A percentile compares a stretch with the other conserved stretches of the same genome.
Evolutionary conservation across 441 rosid species (phyloP).

Genomic region (Rhodomyrtus psidioides): DNA sequence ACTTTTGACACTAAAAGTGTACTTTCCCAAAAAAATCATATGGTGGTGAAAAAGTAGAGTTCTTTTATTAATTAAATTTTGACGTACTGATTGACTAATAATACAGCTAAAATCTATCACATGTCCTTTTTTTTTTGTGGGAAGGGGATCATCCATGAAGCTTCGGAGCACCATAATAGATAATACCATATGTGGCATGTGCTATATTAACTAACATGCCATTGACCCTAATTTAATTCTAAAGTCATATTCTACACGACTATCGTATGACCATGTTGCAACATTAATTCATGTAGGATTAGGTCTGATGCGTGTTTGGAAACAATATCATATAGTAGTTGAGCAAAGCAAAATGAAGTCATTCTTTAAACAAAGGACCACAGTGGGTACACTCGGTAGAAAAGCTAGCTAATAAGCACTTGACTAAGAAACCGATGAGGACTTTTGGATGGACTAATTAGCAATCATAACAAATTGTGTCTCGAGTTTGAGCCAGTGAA

Average conservation of each 20-base stretch:
- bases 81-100: background rate
- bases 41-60: background rate
- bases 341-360: background rate
- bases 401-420: background rate
- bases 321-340: background rate
- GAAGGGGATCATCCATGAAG: background rate
- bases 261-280: background rate
- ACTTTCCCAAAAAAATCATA: background rate
- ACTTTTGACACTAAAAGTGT: too few species aligned
- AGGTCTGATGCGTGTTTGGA: background rate
- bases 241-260: background rate
- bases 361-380: background rate
- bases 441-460: background rate
- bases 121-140: background rate
- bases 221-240: background rate
- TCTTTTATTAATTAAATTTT: background rate
- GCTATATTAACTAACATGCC: background rate
- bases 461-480: background rate
- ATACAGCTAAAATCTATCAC: background rate
- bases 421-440: background rate
- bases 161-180: background rate
- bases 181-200: background rate
- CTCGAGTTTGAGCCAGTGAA: too few species aligned
- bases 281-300: background rate
- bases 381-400: background rate